Evolutionary conservation across 2,329 filamentous ascomycete species (phyloP).

Genomic region (Colletotrichum zoysiae): DNA sequence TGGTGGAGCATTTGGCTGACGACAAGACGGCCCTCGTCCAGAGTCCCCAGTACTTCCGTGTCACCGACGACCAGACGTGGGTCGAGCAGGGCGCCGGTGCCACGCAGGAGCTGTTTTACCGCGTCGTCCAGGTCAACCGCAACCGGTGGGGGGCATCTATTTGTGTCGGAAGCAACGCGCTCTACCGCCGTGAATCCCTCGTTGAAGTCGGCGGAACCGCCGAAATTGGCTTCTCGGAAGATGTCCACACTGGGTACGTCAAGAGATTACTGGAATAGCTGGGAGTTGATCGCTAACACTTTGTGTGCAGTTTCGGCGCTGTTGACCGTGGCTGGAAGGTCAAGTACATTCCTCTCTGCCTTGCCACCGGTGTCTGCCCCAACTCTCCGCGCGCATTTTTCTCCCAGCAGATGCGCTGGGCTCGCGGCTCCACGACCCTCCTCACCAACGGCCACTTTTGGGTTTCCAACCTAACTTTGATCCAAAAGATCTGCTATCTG

Average conservation of each 20-base stretch:
- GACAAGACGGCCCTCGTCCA: conserved; percentile 56
- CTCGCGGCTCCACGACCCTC: conserved; percentile 55
- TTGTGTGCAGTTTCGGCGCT: conserved; percentile 50
- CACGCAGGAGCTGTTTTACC: conserved; percentile 58
- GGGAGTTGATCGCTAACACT: background rate
- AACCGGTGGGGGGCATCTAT: conserved; percentile 57
- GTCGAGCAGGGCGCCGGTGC: conserved; percentile 58
- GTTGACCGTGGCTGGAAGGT: conserved; percentile 58
- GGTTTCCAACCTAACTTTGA: conserved; percentile 52
- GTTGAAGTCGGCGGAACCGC: conserved; percentile 57
- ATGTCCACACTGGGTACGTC: conserved; percentile 57
- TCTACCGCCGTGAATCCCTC: conserved; percentile 55
- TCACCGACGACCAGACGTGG: conserved; percentile 55
- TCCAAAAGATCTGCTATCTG: conserved; percentile 58
- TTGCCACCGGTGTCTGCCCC: conserved; percentile 58
- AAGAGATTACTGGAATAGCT: background rate
- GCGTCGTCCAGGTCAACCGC: conserved; percentile 57
- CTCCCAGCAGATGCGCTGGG: conserved; percentile 60
- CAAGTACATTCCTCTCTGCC: conserved; percentile 55
- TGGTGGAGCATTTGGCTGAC: conserved; percentile 55
- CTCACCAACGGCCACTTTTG: conserved; percentile 57
- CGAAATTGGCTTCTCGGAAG: conserved; percentile 58
- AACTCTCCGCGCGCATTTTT: conserved; percentile 58
- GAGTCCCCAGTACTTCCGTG: conserved; percentile 57
- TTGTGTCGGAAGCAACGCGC: conserved; percentile 57